Conservation (phyloP, 2,329 filamentous ascomycete genomes). For the Cladorrhinum sp. region DNA sequence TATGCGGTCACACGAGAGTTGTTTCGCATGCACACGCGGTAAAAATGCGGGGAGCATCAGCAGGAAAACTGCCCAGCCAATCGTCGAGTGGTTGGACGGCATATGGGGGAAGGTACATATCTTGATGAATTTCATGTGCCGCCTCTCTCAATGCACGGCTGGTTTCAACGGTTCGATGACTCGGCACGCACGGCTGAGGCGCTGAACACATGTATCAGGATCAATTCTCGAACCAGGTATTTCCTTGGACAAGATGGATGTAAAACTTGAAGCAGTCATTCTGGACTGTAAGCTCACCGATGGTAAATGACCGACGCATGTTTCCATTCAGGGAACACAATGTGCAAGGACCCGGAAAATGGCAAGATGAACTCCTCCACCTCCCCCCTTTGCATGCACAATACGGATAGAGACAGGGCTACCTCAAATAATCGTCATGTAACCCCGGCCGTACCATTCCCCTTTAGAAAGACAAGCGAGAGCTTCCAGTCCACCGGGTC, state of each 20-base stretch:
- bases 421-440: not conserved
- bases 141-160: not conserved
- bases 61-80: not conserved
- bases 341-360: not conserved
- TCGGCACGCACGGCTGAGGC: conserved; percentile 6
- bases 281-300: too few relatives aligned
- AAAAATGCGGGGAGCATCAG: not conserved
- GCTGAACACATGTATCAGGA: conserved; percentile 5
- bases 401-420: not conserved
- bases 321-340: not conserved
- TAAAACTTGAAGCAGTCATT: not conserved
- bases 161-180: conserved; percentile 2
- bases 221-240: conserved; percentile 1
- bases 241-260: not conserved
- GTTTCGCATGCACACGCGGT: not conserved
- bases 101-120: too few relatives aligned
- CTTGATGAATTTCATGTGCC: not conserved
- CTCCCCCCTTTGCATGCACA: conserved; percentile 2
- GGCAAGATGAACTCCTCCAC: conserved; percentile 3
- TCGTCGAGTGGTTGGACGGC: not conserved
- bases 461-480: not conserved
- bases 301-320: too few relatives aligned
- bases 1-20: not conserved
- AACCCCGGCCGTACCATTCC: conserved; percentile 5
- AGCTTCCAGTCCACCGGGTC: conserved; percentile 7